phyloP scores from a whole-genome alignment of 1,139 yeast species.

The Lodderomyces margitis region DNA sequence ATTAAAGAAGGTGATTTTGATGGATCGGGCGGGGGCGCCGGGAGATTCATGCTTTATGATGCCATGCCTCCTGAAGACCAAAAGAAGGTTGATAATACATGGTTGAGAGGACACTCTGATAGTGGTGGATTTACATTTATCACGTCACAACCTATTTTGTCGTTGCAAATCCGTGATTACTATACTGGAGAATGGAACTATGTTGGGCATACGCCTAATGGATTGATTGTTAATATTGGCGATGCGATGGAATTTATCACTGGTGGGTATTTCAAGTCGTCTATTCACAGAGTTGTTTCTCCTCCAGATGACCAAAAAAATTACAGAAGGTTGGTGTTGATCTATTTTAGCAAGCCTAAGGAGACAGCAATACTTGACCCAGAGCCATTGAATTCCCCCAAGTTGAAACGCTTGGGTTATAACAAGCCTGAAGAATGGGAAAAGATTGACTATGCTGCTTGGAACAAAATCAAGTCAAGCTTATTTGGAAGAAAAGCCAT shows the following conservation, averaged over 20 bases:
- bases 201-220: conserved; percentile 44
- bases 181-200: conserved; percentile 48
- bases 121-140: conserved; percentile 49
- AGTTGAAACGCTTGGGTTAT: conserved; percentile 30
- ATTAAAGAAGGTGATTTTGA: conserved; percentile 22
- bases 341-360: conserved; percentile 36
- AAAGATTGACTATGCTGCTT: conserved; percentile 27
- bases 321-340: conserved; percentile 40
- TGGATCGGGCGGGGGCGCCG: conserved; percentile 32
- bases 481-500: conserved; percentile 35
- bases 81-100: conserved; percentile 32
- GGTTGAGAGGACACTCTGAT: conserved; percentile 54
- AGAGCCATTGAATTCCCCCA: conserved; percentile 36
- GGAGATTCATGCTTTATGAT: conserved; percentile 32
- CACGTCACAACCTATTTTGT: conserved; percentile 41
- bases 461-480: conserved; percentile 43
- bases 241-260: conserved; percentile 49
- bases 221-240: conserved; percentile 49
- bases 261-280: conserved; percentile 49
- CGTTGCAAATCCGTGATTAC: conserved; percentile 49
- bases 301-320: conserved; percentile 44
- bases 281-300: conserved; percentile 45
- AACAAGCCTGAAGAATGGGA: conserved; percentile 37
- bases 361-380: conserved; percentile 35
- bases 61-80: conserved; percentile 27